Evolutionary conservation across 179 eudicot species (phyloP).

Genomic region (Camellia oleifera): DNA sequence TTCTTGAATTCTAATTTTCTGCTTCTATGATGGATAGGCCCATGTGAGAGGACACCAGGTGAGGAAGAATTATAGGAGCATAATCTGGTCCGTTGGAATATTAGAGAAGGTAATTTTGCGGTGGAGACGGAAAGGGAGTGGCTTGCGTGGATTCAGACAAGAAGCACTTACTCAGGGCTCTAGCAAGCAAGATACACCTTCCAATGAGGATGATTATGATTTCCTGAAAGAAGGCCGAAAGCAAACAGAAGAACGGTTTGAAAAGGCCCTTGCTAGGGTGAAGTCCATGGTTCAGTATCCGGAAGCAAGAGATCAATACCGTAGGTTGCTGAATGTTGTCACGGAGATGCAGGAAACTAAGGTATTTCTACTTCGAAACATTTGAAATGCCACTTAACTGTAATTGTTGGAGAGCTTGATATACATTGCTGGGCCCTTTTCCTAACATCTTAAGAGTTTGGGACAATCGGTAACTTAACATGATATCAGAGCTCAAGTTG

Average conservation of each 20-base stretch:
- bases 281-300: slow-evolving; percentile 91
- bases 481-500: no score
- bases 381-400: background rate
- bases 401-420: no score
- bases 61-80: slow-evolving; percentile 66
- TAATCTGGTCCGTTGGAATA: slow-evolving; percentile 90
- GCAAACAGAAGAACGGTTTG: slow-evolving; percentile 72
- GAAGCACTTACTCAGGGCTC: slow-evolving; percentile 40
- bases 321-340: slow-evolving; percentile 73
- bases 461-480: no score
- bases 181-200: slow-evolving; percentile 30
- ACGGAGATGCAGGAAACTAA: slow-evolving; percentile 61
- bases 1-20: slow-evolving; percentile 7
- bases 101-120: slow-evolving; percentile 81
- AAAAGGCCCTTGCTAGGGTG: slow-evolving; percentile 79
- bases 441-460: no score
- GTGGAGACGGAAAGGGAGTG: slow-evolving; percentile 83
- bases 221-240: slow-evolving; percentile 76
- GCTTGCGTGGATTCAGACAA: slow-evolving; percentile 61
- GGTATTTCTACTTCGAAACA: slow-evolving; percentile 29
- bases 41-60: slow-evolving; percentile 89
- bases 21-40: slow-evolving; percentile 44
- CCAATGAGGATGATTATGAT: slow-evolving; percentile 75
- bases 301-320: slow-evolving; percentile 85
- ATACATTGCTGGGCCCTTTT: no score